Evolutionary conservation across 1,284 basidiomycete species (phyloP), one percentile per base, ranked within the genome.

Genomic region (Leccinum cinnamomeum): DNA sequence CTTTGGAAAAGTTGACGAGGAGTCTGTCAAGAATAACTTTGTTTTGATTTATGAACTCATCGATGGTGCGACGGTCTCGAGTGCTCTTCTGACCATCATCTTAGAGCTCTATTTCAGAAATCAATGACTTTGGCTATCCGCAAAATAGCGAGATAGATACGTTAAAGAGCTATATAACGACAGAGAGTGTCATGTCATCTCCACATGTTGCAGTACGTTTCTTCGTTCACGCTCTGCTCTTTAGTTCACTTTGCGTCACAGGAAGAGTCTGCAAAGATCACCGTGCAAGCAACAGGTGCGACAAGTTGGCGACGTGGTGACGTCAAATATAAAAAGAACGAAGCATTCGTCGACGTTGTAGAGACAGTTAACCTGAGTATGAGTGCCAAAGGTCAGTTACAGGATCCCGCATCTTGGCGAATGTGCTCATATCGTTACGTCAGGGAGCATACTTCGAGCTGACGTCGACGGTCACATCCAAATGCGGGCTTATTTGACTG

Each of bases 71-170:
- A 65, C 41, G 30, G 5, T 18, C 5, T 7, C 30, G 11, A 44
- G 14, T n/a, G 6, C 25, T 46, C 20, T 55, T 11, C 12, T 14
- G 8, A 51, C 16, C n/a, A 3, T 6, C 25, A 20, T 50, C 59
- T 64, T 37, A 60, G 62, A 55, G 39, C 5, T 28, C 51, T 16
- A 37, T 48, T 75, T 25, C 60, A 97, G 96, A 99, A 79, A 97
- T 98, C 75, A 89, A 94, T 72, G 97, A 99, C 79, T 99, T 98
- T 79, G 97, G 97, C 48, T 99, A 97, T 78, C 97, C 97, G n/a
- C 97, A 99, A 76, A 99, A 98, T 76, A 97, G 95, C 67, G 97
- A 99, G 77, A 95, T 92, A 54, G 96, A 98, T 76, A 97, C 97
- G 5, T 82, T 99, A 53, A 99, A 99, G 79, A 92, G 93, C 70